Percentiles rank a stretch among this genome's conserved stretches.
Evolutionary conservation across 306 rosid species (phyloP).

Genomic region (Gastrolobium bilobum): DNA sequence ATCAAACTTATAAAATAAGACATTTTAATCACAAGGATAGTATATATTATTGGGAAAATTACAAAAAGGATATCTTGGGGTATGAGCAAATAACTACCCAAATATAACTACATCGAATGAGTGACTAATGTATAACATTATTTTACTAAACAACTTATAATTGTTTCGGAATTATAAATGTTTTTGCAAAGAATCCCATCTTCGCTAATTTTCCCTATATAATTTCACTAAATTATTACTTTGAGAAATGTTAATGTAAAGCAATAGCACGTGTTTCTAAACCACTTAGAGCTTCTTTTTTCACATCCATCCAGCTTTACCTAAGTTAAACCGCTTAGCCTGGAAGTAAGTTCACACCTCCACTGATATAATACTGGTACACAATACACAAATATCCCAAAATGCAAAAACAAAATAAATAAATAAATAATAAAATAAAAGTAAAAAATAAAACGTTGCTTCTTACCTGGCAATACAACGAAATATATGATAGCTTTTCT

Average conservation of each 20-base stretch:
- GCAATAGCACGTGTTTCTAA: conserved; percentile 12
- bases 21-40: background rate
- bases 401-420: background rate
- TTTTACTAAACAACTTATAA: background rate
- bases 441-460: background rate
- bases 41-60: conserved; percentile 13
- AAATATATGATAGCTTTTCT: conserved; percentile 86
- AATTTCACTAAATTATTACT: conserved; percentile 9
- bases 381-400: background rate
- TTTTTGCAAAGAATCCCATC: conserved; percentile 7
- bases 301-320: conserved; percentile 12
- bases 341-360: background rate
- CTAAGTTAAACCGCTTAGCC: background rate
- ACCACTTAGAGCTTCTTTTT: background rate
- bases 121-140: background rate
- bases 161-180: background rate
- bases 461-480: conserved; percentile 96
- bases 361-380: background rate
- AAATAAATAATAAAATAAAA: no score
- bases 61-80: background rate
- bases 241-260: conserved; percentile 5
- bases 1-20: conserved; percentile 15
- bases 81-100: conserved; percentile 2
- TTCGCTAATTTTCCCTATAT: conserved; percentile 6
- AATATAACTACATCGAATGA: background rate